These are phyloP conservation scores for Metschnikowia baotianmanensis DNA, from an alignment of 805 yeast species.

Conservation along the genomic window DNA sequence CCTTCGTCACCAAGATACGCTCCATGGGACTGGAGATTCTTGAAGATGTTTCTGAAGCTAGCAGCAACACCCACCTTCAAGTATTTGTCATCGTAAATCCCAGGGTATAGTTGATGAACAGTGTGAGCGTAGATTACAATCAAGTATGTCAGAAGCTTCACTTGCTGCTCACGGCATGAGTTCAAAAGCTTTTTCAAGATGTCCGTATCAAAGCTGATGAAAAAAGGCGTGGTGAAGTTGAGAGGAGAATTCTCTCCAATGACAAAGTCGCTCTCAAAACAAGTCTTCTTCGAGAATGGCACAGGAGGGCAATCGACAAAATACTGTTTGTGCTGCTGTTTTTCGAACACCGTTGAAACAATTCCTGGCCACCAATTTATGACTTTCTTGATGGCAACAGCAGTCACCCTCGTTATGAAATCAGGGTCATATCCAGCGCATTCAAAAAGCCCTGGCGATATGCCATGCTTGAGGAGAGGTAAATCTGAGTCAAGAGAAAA, in stretches of 20 bases:
- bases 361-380: conserved; percentile 7
- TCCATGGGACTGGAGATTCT: conserved; percentile 6
- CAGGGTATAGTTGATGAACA: conserved; percentile 7
- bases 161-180: conserved; percentile 6
- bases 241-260: conserved; percentile 8
- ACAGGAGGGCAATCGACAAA: conserved; percentile 8
- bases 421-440: conserved; percentile 6
- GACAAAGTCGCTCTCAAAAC: conserved; percentile 8
- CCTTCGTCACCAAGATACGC: conserved; percentile 6
- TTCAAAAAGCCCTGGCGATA: conserved; percentile 7
- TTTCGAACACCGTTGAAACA: conserved; percentile 10
- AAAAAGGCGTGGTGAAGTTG: conserved; percentile 2
- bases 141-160: conserved; percentile 7
- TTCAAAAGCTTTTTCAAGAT: conserved; percentile 2
- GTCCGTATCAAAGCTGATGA: conserved; percentile 4
- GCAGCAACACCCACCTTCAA: conserved; percentile 10
- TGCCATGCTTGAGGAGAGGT: conserved; percentile 7
- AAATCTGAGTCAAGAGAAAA: conserved; percentile 7
- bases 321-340: conserved; percentile 9
- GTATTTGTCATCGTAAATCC: conserved; percentile 5
- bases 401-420: conserved; percentile 1
- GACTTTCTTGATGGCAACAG: conserved; percentile 2
- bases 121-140: conserved; percentile 11
- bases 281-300: conserved; percentile 7
- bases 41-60: conserved; percentile 9